phyloP scores from a whole-genome alignment of 2,329 filamentous ascomycete genomes.

The Pseudopithomyces chartarum region DNA sequence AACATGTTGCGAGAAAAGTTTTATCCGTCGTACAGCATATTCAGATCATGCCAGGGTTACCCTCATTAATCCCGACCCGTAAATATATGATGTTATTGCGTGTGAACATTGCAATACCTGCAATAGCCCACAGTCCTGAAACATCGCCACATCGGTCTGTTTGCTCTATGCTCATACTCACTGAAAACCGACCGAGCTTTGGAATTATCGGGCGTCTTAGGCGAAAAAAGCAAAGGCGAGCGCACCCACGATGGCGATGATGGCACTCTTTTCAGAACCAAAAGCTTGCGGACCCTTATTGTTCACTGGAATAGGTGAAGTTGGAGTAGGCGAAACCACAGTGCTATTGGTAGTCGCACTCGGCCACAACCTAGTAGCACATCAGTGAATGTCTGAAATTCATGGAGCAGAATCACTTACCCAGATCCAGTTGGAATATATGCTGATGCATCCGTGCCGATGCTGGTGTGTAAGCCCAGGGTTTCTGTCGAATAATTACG shows the following conservation, averaged over 20 bases:
- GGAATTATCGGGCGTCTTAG: slow-evolving; percentile 14
- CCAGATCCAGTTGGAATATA: slow-evolving; percentile 30
- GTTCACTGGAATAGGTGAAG: slow-evolving; percentile 23
- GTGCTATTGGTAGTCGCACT: slow-evolving; percentile 23
- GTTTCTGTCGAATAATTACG: slow-evolving; percentile 16
- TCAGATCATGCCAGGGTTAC: slow-evolving; percentile 23
- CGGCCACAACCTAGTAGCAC: neutral
- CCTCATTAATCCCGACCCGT: slow-evolving; percentile 16
- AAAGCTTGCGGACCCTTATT: slow-evolving; percentile 28
- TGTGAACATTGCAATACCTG: slow-evolving; percentile 26
- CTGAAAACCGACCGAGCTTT: slow-evolving; percentile 9
- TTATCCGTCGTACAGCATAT: slow-evolving; percentile 29
- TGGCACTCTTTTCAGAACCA: slow-evolving; percentile 27
- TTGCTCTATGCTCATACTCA: slow-evolving; percentile 5
- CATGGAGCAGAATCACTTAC: slow-evolving; percentile 19
- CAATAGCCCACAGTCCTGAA: slow-evolving; percentile 18
- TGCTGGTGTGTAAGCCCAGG: slow-evolving; percentile 24
- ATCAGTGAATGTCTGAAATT: neutral
- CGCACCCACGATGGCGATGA: slow-evolving; percentile 33
- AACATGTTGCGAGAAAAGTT: slow-evolving; percentile 35
- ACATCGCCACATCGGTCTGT: slow-evolving; percentile 19
- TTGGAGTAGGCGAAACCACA: slow-evolving; percentile 28
- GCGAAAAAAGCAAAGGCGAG: slow-evolving; percentile 33
- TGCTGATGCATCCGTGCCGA: slow-evolving; percentile 21
- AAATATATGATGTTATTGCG: slow-evolving; percentile 25